phyloP scores from a whole-genome alignment of 768 basidiomycete species.

The Lentinula sp. region DNA sequence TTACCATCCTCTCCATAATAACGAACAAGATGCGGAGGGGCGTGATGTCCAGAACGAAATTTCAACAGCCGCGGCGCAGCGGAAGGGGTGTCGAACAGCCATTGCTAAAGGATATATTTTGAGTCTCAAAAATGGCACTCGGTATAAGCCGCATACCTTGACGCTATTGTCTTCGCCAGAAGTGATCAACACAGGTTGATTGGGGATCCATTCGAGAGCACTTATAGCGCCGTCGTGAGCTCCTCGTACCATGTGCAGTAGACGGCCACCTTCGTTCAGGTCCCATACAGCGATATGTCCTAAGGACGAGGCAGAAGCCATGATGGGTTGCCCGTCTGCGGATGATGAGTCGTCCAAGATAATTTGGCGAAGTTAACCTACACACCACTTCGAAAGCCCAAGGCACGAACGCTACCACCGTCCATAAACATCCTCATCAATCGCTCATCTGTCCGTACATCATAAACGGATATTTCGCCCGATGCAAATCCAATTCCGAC shows the following conservation, averaged over 20 bases:
- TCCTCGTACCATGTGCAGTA: slow-evolving; percentile 80
- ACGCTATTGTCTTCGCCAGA: slow-evolving; percentile 94
- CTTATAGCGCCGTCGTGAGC: slow-evolving; percentile 87
- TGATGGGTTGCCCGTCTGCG: slow-evolving; percentile 79
- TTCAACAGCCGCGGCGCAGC: slow-evolving; percentile 84
- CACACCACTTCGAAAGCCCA: slow-evolving; percentile 84
- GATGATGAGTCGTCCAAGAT: neutral
- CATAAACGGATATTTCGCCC: slow-evolving; percentile 85
- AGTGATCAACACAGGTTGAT: slow-evolving; percentile 86
- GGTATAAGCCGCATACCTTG: slow-evolving; percentile 50
- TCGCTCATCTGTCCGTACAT: slow-evolving; percentile 85
- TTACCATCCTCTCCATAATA: slow-evolving; percentile 99
- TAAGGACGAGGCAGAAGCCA: slow-evolving; percentile 80
- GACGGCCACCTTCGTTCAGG: slow-evolving; percentile 71
- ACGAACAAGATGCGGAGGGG: slow-evolving; percentile 85
- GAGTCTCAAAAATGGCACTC: neutral
- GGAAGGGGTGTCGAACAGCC: slow-evolving; percentile 92
- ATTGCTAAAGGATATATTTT: slow-evolving; percentile 62
- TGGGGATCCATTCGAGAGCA: slow-evolving; percentile 85
- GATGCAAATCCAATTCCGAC: slow-evolving; percentile 88
- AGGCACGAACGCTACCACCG: slow-evolving; percentile 66
- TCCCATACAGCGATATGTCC: slow-evolving; percentile 96
- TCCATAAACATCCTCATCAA: slow-evolving; percentile 90
- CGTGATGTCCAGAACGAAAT: slow-evolving; percentile 87
- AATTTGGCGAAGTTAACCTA: slow-evolving; percentile 3